Evolutionary conservation across 192 early-diverging fungal genomes (phyloP).

Genomic region (Gaertneriomyces sp.): DNA sequence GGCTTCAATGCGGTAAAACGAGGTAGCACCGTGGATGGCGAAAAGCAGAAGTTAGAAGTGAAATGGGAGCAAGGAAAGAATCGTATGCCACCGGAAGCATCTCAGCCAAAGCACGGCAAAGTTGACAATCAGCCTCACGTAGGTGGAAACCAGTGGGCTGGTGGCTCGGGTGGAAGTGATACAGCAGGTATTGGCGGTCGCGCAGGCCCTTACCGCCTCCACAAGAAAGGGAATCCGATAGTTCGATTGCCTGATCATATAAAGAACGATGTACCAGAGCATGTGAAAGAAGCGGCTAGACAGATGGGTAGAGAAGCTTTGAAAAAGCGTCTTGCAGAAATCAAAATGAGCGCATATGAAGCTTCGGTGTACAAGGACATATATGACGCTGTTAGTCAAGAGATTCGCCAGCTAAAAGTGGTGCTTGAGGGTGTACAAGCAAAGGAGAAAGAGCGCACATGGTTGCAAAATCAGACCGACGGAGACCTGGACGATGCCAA

Average conservation of each 20-base stretch:
- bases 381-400: conserved; percentile 55
- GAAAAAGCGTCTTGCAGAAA: conserved; percentile 60
- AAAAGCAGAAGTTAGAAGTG: conserved; percentile 19
- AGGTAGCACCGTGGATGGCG: not conserved
- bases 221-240: conserved; percentile 38
- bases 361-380: conserved; percentile 39
- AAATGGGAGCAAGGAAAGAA: conserved; percentile 26
- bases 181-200: conserved; percentile 49
- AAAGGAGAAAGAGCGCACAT: conserved; percentile 78
- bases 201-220: conserved; percentile 44
- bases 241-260: conserved; percentile 57
- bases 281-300: conserved; percentile 40
- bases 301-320: conserved; percentile 73
- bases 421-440: conserved; percentile 74
- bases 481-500: conserved; percentile 81
- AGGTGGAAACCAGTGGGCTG: conserved; percentile 43
- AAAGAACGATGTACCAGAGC: conserved; percentile 47
- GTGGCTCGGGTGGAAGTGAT: conserved; percentile 45
- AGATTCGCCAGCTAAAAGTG: conserved; percentile 70
- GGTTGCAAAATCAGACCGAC: conserved; percentile 74
- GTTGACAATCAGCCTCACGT: conserved; percentile 45
- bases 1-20: conserved; percentile 22
- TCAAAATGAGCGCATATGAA: conserved; percentile 71
- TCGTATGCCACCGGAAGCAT: conserved; percentile 20
- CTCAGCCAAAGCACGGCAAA: conserved; percentile 42